Evolutionary conservation across 495 filamentous ascomycete genomes (phyloP), one percentile per base, ranked within the genome.

Genomic region (Amorphotheca resinae): DNA sequence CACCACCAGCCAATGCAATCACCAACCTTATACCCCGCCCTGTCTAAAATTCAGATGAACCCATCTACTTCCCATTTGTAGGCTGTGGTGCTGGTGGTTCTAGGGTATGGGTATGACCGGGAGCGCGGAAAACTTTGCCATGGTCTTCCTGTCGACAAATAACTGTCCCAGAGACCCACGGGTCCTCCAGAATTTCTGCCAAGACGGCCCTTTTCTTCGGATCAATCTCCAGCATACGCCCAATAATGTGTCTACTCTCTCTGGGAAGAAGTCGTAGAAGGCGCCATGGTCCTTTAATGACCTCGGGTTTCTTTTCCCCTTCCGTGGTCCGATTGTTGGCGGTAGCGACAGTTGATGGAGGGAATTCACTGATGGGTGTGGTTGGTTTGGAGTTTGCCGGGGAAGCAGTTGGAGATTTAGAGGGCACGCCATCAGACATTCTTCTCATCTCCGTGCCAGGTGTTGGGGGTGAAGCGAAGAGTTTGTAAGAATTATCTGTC

Each of bases 211-310:
- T 74, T 43, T 81, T 79, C 50, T 76, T 83, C 3, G 91, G 87
- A 52, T 91, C 76, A 31, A 95, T 67, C 52, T 93, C 87, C 37
- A 98, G 69, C 91, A 98, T 98, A 32, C 83, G 73, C 17, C 83
- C 81, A 40, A 98, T 87, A 46, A 98, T 84, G 52, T 85, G 77
- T 22, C 91, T 69, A 41, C 77, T 93, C 63, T 96, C 91, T 47
- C 91, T 73, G 7, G 91, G 91, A 2, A 98, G 72, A 5, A 96
- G 71, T 38, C 91, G 76, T n/a, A 98, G 72, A 44, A 98, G 72
- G 30, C 91, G 77, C 82, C 88, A 93, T 9, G 93, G 93, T 0
- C 91, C 91, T 54, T 86, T 87, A 54, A 95, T 85, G 2, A 87
- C 74, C 51, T 87, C 81, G n/a, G 64, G 65, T 51, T 76, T 80